Base-by-base conservation (phyloP, 345 rosid genomes). In the Streptanthus diversifolius region DNA sequence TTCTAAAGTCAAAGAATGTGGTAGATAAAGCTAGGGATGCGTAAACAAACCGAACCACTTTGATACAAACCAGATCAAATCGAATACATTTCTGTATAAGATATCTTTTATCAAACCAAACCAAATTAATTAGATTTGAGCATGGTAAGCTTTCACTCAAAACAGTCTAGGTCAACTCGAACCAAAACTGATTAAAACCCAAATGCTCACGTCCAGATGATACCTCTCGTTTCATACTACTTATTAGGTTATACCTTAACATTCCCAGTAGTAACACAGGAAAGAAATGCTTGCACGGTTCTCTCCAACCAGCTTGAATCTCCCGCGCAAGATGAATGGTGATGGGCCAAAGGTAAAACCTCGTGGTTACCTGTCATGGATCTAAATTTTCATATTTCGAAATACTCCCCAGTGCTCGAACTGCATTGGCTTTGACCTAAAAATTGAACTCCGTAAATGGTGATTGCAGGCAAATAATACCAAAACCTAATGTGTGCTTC, bases 211-310 rank as follows among this genome's bases (percentile, higher is more conserved):
- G 33, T 43, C 19, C 48, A 53, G 36, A 24, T 24, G 49, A 55
- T 63, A 66, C 22, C 54, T 29, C 36, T 48, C 3, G 33, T 65
- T 45, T 57, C 55, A 19, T 73, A 33, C 30, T 57, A 57, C 33
- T 47, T 66, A 58, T 17, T 37, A 10, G 45, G 66, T 15, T 36
- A 62, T 85, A 93, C 98, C 97, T 91, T 93, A 80, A 91, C 98
- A 70, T 93, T 93, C 65, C 97, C 97, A 55, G 95, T 89, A 36
- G 95, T 88, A 68, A 93, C 88, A 83, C 96, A 88, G 39, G 98
- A 93, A 88, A 93, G 87, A 86, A 93, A 86, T 47, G 98, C 89
- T 73, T 89, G 91, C 79, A 91, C 95, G 44, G 84, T 88, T 80
- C 81, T 89, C 79, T 89, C 90, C 76, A 87, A 74, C 88, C 84